These are phyloP conservation scores for Danielia reshetovae DNA, from an alignment of 805 yeast genomes.

Conservation along the genomic window DNA sequence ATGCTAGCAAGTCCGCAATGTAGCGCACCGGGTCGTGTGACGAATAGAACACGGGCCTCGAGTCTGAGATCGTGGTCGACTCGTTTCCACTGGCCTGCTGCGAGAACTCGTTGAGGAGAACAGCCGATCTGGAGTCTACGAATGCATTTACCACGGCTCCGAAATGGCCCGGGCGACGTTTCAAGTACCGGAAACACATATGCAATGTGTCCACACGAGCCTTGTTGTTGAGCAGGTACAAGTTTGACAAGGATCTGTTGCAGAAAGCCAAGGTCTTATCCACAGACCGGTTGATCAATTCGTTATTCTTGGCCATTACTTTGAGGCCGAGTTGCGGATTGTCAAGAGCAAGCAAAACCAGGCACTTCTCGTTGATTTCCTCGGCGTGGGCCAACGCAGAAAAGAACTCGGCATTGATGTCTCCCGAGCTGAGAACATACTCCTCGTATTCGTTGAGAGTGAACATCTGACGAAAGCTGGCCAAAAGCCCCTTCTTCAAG, in stretches of 20 bases:
- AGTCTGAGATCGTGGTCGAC: constrained; percentile 3
- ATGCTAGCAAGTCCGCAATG: constrained; percentile 84
- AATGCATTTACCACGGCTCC: constrained; percentile 58
- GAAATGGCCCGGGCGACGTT: constrained; percentile 45
- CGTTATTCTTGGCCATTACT: constrained; percentile 56
- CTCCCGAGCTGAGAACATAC: constrained; percentile 47
- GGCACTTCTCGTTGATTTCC: constrained; percentile 61
- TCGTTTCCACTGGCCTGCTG: constrained; percentile 45
- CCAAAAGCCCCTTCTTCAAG: constrained; percentile 50
- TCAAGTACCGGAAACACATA: constrained; percentile 27
- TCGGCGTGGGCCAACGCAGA: constrained; percentile 57
- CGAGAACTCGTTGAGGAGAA: constrained; percentile 63
- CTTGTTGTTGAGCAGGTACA: constrained; percentile 23
- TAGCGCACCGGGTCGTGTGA: constrained; percentile 80
- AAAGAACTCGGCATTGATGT: constrained; percentile 55
- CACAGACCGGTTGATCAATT: constrained; percentile 41
- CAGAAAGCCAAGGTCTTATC: constrained; percentile 28
- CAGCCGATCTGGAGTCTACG: constrained; percentile 64
- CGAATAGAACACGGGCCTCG: constrained; percentile 55
- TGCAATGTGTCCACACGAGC: constrained; percentile 27
- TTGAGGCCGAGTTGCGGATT: constrained; percentile 62
- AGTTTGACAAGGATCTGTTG: constrained; percentile 30
- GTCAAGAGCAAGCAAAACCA: constrained; percentile 65
- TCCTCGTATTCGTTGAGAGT: constrained; percentile 71
- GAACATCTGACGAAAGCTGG: constrained; percentile 55